Percentiles rank a stretch among this genome's conserved stretches.
These are phyloP conservation scores for Mycena capillaripes DNA, from an alignment of 768 basidiomycete genomes.

Conservation along the genomic window DNA sequence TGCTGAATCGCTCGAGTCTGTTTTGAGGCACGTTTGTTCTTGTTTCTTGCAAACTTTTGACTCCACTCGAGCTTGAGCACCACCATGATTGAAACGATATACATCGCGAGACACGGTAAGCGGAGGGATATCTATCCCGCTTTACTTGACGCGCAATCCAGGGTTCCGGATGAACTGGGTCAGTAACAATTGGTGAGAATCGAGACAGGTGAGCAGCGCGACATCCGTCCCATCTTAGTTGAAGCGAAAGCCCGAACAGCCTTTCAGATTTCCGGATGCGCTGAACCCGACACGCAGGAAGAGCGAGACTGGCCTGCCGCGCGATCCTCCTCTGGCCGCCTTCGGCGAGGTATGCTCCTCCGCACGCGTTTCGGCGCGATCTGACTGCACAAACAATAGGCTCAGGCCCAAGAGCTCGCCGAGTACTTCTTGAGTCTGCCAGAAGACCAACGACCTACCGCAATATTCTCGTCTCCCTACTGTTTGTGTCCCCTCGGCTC, in stretches of 20 bases:
- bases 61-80: not conserved
- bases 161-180: constrained; percentile 86
- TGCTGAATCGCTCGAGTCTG: no score
- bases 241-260: not conserved
- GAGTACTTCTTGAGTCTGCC: constrained; percentile 75
- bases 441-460: constrained; percentile 76
- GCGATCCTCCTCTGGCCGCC: constrained; percentile 82
- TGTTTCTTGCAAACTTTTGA: no score
- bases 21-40: no score
- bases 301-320: constrained; percentile 74
- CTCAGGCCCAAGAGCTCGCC: constrained; percentile 85
- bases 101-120: constrained; percentile 78
- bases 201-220: not conserved
- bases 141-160: constrained; percentile 44
- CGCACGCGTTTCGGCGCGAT: not conserved
- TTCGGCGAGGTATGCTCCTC: constrained; percentile 69
- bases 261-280: not conserved
- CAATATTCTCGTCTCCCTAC: constrained; percentile 88
- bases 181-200: constrained; percentile 70
- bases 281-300: constrained; percentile 58
- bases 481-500: constrained; percentile 60
- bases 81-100: constrained; percentile 72
- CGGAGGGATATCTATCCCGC: not conserved
- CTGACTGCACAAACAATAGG: constrained; percentile 53
- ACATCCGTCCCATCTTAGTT: not conserved